phyloP scores from a whole-genome alignment of 2,329 filamentous ascomycete species.

The Stemphylium vesicarium region DNA sequence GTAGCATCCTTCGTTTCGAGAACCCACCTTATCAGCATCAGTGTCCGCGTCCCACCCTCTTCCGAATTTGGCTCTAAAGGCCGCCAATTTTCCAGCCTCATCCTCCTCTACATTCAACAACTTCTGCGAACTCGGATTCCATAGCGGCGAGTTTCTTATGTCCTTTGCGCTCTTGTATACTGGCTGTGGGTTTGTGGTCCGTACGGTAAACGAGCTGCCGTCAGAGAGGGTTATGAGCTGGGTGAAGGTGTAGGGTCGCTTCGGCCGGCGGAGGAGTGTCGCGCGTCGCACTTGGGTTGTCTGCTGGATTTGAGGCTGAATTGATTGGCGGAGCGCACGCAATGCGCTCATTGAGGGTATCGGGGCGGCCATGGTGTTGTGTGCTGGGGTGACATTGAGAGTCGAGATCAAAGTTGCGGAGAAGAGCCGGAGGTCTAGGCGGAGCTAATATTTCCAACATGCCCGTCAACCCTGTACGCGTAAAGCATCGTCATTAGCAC shows the following conservation, averaged over 20 bases:
- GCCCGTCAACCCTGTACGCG: conserved; percentile 1
- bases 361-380: conserved; percentile 37
- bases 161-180: conserved; percentile 75
- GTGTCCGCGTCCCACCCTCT: conserved; percentile 72
- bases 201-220: conserved; percentile 81
- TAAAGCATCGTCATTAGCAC: conserved; percentile 9
- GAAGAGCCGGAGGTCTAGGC: conserved; percentile 24
- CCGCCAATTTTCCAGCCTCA: conserved; percentile 86
- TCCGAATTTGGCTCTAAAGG: conserved; percentile 86
- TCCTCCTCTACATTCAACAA: conserved; percentile 91
- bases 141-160: conserved; percentile 84
- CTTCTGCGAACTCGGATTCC: conserved; percentile 85
- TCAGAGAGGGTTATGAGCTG: conserved; percentile 93
- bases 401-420: conserved; percentile 31
- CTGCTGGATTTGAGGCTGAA: conserved; percentile 26
- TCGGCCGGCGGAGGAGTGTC: conserved; percentile 84
- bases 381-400: conserved; percentile 9
- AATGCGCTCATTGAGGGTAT: conserved; percentile 43
- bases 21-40: conserved; percentile 13
- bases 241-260: conserved; percentile 95
- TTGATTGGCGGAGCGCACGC: conserved; percentile 37
- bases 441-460: conserved; percentile 23
- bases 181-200: conserved; percentile 74
- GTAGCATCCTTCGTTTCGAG: background rate
- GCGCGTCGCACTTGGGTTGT: conserved; percentile 74